Evolutionary conservation across 73 alveolate species (phyloP), one percentile per base, ranked within the genome.

Genomic region (Paramecium pentaurelia): DNA sequence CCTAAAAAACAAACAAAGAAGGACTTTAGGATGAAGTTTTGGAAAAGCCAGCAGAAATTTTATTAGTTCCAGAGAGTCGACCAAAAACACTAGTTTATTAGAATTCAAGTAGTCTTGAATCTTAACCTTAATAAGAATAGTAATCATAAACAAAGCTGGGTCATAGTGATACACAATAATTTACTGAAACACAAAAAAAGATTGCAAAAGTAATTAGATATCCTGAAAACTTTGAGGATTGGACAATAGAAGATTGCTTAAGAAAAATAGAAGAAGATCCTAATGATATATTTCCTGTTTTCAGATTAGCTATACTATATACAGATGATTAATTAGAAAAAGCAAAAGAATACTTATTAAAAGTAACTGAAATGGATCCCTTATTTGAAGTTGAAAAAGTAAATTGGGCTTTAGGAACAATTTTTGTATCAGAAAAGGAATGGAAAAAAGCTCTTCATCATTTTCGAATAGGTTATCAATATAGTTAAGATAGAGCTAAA

Each of bases 341-440:
- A 27, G 94, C 95, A 6, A 93, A 93, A 85, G 70, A 58, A 75
- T 58, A 93, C 40, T 28, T 93, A 6, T 37, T 90, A 12, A 93
- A 86, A 71, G 93, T 89, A 8, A 45, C 44, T 20, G 95, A 93
- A 54, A 38, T 93, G 40, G 94, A 93, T 36, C 77, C 95, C 6
- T 38, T 91, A 20, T 93, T 93, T 71, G 84, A 86, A 11, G 91
- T 86, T 28, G 95, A 93, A 64, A 80, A 71, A 88, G 95, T 93
- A 49, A 34, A 44, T 71, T 92, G 88, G 60, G 71, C 85, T 9
- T 84, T 93, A 12, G 95, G 95, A 30, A 92, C 93, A 7, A 77
- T 93, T 22, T 93, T 77, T n/a, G 92, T 91, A 27, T 71, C 68
- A 51, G 86, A 93, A 32, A 93, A 93, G 54, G 93, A 93, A 28